Evolutionary conservation across 306 rosid species (phyloP).

Genomic region (Vigna radiata): DNA sequence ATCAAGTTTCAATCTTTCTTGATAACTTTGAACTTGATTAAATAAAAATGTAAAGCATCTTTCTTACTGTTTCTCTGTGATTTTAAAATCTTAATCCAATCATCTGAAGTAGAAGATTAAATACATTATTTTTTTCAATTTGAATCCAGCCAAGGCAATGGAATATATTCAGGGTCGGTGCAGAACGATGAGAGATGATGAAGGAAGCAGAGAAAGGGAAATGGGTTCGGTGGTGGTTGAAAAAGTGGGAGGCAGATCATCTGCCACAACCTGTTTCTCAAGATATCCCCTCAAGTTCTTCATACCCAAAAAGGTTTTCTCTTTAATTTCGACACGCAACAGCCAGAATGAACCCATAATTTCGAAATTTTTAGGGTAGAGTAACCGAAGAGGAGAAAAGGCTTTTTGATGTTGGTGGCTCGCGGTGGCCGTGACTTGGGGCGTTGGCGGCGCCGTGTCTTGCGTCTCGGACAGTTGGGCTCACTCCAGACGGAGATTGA

Average conservation of each 20-base stretch:
- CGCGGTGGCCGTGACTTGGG: no score
- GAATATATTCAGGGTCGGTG: not conserved
- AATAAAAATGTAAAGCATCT: not conserved
- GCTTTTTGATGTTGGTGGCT: no score
- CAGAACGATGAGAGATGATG: slow-evolving; percentile 24
- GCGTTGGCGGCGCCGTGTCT: no score
- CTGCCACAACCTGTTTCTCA: slow-evolving; percentile 70
- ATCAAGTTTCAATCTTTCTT: not conserved
- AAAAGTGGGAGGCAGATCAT: slow-evolving; percentile 77
- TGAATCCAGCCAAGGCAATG: not conserved
- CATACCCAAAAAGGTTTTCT: slow-evolving; percentile 74
- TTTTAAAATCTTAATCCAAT: not conserved
- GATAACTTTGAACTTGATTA: not conserved
- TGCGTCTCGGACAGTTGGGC: no score
- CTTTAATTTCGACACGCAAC: not conserved
- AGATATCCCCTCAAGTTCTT: slow-evolving; percentile 91
- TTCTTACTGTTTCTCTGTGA: not conserved
- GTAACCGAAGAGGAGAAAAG: no score
- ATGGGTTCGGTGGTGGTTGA: slow-evolving; percentile 68
- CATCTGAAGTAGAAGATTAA: not conserved
- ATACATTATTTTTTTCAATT: not conserved
- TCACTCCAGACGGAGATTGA: no score
- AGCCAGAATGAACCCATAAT: no score
- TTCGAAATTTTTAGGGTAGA: no score
- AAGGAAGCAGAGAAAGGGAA: slow-evolving; percentile 45